Base-by-base conservation (phyloP, 1,284 basidiomycete species). In the Lentinula novae-zelandiae region DNA sequence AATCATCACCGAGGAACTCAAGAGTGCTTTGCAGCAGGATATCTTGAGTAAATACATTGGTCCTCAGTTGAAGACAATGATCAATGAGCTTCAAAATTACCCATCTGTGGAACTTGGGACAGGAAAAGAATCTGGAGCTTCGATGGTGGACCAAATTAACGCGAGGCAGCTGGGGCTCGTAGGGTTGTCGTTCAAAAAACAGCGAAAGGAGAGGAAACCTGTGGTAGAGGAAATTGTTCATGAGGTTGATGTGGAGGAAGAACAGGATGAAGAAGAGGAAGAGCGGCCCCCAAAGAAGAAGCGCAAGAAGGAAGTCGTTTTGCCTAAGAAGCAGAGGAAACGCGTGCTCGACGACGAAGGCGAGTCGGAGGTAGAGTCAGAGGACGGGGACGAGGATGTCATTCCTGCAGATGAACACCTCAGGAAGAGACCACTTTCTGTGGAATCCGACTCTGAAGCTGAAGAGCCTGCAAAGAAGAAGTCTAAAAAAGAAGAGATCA, bases 161-260 rank as follows among this genome's bases (percentile, higher is more conserved):
- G 62, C 66, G 20, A 79, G 78, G 70, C 77, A 73, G 67, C 73
- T 71, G 62, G 80, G 82, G 4, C 72, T 89, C 68, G 86, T 86
- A 69, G 83, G 82, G 2, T 67, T 90, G 67, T 89, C 87, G 57
- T 89, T 90, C 71, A 85, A 83, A 72, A 88, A 85, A 72, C 80
- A 81, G 69, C 78, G 61, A 22, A 55, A 53, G 20, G 57, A 76
- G 60, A 83, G 82, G 66, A 71, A 72, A 56, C 71, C 36, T 20
- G 65, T 68, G 17, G 63, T 65, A 36, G 67, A 60, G 39, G 53
- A 60, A 17, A 31, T 60, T 40, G 42, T 58, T 46, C 50, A 15
- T 5, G 55, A 55, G 17, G 62, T 63, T 17, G 65, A 58, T 20
- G 62, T 77, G 62, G 79, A 79, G 68, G 77, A 75, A 61, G 82